Conservation (phyloP, 257 asterid genomes). For the Paulownia fortunei region DNA sequence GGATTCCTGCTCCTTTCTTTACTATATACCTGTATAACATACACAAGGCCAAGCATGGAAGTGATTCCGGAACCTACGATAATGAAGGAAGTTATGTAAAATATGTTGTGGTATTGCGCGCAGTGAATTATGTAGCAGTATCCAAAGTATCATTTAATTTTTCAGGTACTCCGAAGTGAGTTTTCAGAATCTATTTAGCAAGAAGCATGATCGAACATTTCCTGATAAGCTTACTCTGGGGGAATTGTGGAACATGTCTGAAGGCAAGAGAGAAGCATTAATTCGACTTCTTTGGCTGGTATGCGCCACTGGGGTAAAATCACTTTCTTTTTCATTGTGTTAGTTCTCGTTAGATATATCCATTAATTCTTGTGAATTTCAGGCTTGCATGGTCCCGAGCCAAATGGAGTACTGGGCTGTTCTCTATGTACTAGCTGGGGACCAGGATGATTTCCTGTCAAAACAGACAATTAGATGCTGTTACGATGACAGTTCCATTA, state of each 20-base stretch:
- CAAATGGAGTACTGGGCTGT: constrained; percentile 65
- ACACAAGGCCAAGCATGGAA: constrained; percentile 83
- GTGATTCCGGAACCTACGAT: constrained; percentile 75
- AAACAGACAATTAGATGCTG: constrained; percentile 73
- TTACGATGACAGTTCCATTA: constrained; percentile 71
- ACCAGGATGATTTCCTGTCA: constrained; percentile 61
- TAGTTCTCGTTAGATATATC: too few relatives aligned
- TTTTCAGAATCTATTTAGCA: constrained; percentile 77
- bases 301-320: too few relatives aligned
- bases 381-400: constrained; percentile 44
- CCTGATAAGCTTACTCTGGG: constrained; percentile 63
- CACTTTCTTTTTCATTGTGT: not conserved
- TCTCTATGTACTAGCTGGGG: constrained; percentile 60
- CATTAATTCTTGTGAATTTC: not conserved
- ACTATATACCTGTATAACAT: constrained; percentile 68
- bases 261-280: constrained; percentile 52
- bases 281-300: constrained; percentile 54
- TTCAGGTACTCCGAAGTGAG: constrained; percentile 53
- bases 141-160: too few relatives aligned
- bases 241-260: constrained; percentile 67
- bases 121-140: not conserved
- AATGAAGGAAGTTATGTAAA: constrained; percentile 71
- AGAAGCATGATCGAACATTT: constrained; percentile 53
- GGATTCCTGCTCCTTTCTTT: constrained; percentile 74
- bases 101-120: too few relatives aligned